Conservation (phyloP, 164 flowering plant genomes). For the Aristolochia fimbriata region DNA sequence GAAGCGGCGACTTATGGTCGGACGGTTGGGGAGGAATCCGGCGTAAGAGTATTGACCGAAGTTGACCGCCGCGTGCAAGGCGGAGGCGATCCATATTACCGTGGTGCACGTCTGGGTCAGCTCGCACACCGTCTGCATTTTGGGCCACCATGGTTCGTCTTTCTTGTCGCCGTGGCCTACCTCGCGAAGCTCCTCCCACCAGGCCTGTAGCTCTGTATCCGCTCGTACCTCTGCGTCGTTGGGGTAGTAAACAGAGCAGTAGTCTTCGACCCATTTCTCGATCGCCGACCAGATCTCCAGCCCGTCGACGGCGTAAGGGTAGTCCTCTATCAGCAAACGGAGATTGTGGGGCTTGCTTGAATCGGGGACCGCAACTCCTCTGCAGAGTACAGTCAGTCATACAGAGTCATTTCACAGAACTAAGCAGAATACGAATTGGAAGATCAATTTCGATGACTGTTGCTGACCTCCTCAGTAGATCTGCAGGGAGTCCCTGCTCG, state of each 20-base stretch:
- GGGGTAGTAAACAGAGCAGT: slow-evolving; percentile 59
- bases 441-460: background rate
- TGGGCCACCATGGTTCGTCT: slow-evolving; percentile 74
- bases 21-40: slow-evolving; percentile 82
- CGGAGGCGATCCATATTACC: slow-evolving; percentile 82
- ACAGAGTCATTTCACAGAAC: background rate
- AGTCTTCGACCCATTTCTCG: slow-evolving; percentile 61
- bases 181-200: slow-evolving; percentile 74
- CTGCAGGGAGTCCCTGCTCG: slow-evolving; percentile 73
- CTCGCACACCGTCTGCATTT: slow-evolving; percentile 42
- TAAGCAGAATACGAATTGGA: background rate
- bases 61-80: slow-evolving; percentile 84
- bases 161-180: slow-evolving; percentile 72
- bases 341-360: slow-evolving; percentile 45
- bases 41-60: slow-evolving; percentile 88
- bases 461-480: slow-evolving; percentile 64
- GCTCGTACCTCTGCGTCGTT: slow-evolving; percentile 29
- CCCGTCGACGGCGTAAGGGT: slow-evolving; percentile 86
- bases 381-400: slow-evolving; percentile 13
- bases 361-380: slow-evolving; percentile 68
- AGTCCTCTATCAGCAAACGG: slow-evolving; percentile 61
- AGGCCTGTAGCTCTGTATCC: slow-evolving; percentile 69
- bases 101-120: slow-evolving; percentile 51
- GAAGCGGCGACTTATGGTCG: slow-evolving; percentile 67
- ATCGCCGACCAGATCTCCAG: slow-evolving; percentile 82